Conservation (phyloP, 257 asterid genomes). For the Handroanthus guayacan region DNA sequence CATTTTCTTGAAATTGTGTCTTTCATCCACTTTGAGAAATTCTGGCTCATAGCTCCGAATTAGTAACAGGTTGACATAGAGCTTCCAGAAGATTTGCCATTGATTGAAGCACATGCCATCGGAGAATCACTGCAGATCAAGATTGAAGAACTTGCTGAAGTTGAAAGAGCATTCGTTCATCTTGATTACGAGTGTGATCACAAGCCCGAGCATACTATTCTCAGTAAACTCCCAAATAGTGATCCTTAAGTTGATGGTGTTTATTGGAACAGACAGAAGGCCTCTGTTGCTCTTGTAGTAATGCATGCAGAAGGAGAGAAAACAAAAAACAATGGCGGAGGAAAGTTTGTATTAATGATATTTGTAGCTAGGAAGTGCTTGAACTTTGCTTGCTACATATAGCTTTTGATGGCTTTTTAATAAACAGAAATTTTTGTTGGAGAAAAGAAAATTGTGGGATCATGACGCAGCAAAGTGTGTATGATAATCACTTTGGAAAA, state of each 20-base stretch:
- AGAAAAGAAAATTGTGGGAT: neutral
- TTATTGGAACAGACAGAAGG: neutral
- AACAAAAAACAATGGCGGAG: neutral
- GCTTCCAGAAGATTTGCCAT: constrained; percentile 75
- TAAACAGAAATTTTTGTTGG: neutral
- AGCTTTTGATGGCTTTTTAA: neutral
- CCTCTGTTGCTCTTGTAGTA: neutral
- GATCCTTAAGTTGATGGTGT: constrained; percentile 38
- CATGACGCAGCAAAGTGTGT: neutral
- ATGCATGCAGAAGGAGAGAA: neutral
- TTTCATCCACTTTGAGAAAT: too few relatives aligned
- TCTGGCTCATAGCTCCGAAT: neutral
- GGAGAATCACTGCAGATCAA: constrained; percentile 81
- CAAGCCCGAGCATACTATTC: constrained; percentile 78
- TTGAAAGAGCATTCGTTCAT: constrained; percentile 82
- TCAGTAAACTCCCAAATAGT: constrained; percentile 62
- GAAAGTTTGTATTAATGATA: neutral
- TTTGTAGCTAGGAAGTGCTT: neutral
- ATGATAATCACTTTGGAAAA: neutral
- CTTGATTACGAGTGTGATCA: constrained; percentile 85
- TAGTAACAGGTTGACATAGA: constrained; percentile 72
- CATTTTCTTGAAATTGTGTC: neutral
- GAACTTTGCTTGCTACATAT: neutral
- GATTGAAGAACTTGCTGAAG: constrained; percentile 78
- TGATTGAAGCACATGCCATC: constrained; percentile 74